phyloP scores from a whole-genome alignment of 305 asterid genomes.

The Fraxinus greggii region DNA sequence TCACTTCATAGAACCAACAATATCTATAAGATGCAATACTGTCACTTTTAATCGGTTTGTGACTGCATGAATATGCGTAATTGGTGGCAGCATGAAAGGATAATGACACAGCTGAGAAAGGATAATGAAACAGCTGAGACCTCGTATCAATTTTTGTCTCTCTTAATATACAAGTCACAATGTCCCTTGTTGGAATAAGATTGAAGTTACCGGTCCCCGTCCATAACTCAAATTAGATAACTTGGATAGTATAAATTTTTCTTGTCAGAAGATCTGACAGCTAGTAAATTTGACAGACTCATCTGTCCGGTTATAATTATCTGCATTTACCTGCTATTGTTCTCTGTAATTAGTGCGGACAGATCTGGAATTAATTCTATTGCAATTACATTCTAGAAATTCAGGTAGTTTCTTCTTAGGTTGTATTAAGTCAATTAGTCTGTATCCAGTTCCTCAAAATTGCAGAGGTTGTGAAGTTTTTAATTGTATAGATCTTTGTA shows the following conservation, averaged over 20 bases:
- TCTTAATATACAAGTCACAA: not conserved
- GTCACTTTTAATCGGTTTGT: not conserved
- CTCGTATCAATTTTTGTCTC: not conserved
- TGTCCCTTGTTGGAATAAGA: not conserved
- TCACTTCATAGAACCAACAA: not conserved
- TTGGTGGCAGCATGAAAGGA: not conserved
- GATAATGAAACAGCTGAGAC: slow-evolving; percentile 2
- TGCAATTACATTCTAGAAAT: not conserved
- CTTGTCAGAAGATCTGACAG: not conserved
- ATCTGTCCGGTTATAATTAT: not conserved
- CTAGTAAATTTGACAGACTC: not conserved
- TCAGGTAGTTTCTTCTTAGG: not conserved
- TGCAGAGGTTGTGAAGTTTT: not conserved
- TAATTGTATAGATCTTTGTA: not conserved
- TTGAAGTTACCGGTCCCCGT: not conserved
- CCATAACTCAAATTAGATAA: not conserved
- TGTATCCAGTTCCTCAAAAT: not conserved
- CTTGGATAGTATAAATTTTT: not conserved
- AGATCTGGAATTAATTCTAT: not conserved
- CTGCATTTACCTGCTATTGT: not conserved
- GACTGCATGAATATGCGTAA: not conserved
- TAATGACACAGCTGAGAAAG: slow-evolving; percentile 6
- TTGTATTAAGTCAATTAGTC: not conserved
- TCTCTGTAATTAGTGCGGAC: not conserved
- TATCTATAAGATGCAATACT: slow-evolving; percentile 5